A percentile compares a stretch with the other conserved stretches of the same genome.
Conservation (phyloP, 73 alveolate genomes). For the Symbiodinium natans region DNA sequence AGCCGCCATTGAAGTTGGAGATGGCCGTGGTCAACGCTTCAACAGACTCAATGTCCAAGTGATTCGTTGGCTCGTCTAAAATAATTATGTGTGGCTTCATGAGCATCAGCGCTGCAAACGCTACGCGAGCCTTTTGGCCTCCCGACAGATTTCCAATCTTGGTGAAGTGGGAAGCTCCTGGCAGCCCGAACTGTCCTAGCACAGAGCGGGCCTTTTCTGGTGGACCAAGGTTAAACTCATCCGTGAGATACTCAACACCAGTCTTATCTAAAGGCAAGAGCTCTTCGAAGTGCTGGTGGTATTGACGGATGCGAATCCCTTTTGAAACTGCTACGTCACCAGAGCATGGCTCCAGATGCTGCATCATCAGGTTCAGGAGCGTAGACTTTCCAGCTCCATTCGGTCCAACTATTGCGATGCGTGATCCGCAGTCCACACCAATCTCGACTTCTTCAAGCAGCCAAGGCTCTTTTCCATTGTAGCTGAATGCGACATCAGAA, state of each 20-base stretch:
- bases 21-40: conserved; percentile 92
- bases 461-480: conserved; percentile 90
- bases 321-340: conserved; percentile 62
- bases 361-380: conserved; percentile 89
- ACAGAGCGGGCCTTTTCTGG: conserved; percentile 92
- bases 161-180: conserved; percentile 89
- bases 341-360: conserved; percentile 80
- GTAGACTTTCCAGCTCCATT: conserved; percentile 94
- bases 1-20: conserved; percentile 96
- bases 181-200: conserved; percentile 92
- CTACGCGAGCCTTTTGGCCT: conserved; percentile 94
- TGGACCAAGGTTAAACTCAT: conserved; percentile 85
- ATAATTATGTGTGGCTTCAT: conserved; percentile 94
- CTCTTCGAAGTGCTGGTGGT: conserved; percentile 94
- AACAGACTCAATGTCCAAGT: conserved; percentile 45
- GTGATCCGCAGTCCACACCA: conserved; percentile 90
- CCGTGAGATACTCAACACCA: conserved; percentile 31
- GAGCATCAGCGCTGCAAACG: conserved; percentile 93
- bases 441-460: conserved; percentile 88
- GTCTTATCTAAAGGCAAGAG: conserved; percentile 91
- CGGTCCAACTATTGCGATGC: conserved; percentile 94
- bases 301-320: conserved; percentile 91
- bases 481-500: conserved; percentile 89
- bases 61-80: conserved; percentile 88
- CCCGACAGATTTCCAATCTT: conserved; percentile 94